Evolutionary conservation across 2,329 filamentous ascomycete species (phyloP).

Genomic region (Epichloe typhina): DNA sequence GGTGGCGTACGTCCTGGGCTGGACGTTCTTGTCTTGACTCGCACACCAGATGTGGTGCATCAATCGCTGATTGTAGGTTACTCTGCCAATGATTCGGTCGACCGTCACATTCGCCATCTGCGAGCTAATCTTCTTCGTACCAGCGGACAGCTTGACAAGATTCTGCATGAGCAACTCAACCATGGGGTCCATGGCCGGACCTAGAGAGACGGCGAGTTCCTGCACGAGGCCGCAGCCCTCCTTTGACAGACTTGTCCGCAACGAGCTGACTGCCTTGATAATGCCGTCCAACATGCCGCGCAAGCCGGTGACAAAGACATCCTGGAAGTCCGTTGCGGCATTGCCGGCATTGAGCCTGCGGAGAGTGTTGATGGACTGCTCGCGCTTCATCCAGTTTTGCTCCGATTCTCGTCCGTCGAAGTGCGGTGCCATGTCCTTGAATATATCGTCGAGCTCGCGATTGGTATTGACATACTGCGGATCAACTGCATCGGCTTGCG

Average conservation of each 20-base stretch:
- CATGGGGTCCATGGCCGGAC: slow-evolving; percentile 71
- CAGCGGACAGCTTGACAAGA: slow-evolving; percentile 77
- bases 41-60: slow-evolving; percentile 77
- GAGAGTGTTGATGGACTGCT: slow-evolving; percentile 66
- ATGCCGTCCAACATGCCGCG: slow-evolving; percentile 75
- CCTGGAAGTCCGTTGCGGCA: slow-evolving; percentile 61
- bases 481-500: slow-evolving; percentile 56
- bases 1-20: slow-evolving; percentile 64
- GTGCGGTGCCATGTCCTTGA: slow-evolving; percentile 64
- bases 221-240: slow-evolving; percentile 76
- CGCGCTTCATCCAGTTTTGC: slow-evolving; percentile 78
- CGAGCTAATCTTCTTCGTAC: slow-evolving; percentile 85
- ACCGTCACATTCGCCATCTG: slow-evolving; percentile 71
- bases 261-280: slow-evolving; percentile 68
- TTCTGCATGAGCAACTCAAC: slow-evolving; percentile 82
- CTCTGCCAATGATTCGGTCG: slow-evolving; percentile 66
- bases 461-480: slow-evolving; percentile 73
- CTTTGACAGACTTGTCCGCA: slow-evolving; percentile 81
- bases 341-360: slow-evolving; percentile 75
- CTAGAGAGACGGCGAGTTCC: slow-evolving; percentile 65
- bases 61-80: slow-evolving; percentile 66
- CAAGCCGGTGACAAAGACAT: slow-evolving; percentile 55
- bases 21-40: slow-evolving; percentile 85
- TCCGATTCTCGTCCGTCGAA: slow-evolving; percentile 88
- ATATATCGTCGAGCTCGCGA: slow-evolving; percentile 76